phyloP scores from a whole-genome alignment of 164 flowering plant genomes.

The Saururus chinensis region DNA sequence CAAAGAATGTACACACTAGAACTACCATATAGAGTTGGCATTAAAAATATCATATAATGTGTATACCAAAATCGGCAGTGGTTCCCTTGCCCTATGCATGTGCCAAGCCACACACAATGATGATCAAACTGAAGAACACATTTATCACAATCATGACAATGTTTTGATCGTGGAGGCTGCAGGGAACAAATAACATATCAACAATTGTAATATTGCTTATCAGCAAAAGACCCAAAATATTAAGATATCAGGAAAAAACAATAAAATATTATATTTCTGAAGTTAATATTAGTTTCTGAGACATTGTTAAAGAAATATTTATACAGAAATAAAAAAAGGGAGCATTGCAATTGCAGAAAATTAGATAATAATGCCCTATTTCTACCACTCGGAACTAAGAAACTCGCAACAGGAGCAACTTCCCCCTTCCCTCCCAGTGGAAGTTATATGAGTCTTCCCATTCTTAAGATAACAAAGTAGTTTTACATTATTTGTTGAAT shows the following conservation, averaged over 20 bases:
- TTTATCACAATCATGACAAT: constrained; percentile 95
- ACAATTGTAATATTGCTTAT: background rate
- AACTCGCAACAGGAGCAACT: too few species aligned
- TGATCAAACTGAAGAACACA: constrained; percentile 99
- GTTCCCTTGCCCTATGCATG: constrained; percentile 89
- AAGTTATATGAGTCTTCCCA: too few species aligned
- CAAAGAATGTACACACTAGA: too few species aligned
- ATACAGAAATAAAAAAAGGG: background rate
- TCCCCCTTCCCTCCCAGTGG: too few species aligned
- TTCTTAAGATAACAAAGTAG: too few species aligned
- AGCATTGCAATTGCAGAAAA: background rate
- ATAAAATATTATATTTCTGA: background rate
- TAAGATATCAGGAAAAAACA: background rate
- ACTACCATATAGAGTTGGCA: too few species aligned
- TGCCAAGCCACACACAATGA: constrained; percentile 99
- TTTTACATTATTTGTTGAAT: too few species aligned
- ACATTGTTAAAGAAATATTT: too few species aligned
- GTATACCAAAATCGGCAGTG: constrained; percentile 87
- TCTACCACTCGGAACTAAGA: too few species aligned
- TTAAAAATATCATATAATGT: too few species aligned
- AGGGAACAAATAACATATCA: constrained; percentile 7
- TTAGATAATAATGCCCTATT: too few species aligned
- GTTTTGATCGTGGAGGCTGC: constrained; percentile 98
- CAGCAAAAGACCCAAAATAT: background rate
- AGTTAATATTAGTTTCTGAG: too few species aligned